Percentiles rank a stretch among this genome's conserved stretches.
These are phyloP conservation scores for Neurospora sp. DNA, from an alignment of 495 filamentous ascomycete species.

Conservation along the genomic window DNA sequence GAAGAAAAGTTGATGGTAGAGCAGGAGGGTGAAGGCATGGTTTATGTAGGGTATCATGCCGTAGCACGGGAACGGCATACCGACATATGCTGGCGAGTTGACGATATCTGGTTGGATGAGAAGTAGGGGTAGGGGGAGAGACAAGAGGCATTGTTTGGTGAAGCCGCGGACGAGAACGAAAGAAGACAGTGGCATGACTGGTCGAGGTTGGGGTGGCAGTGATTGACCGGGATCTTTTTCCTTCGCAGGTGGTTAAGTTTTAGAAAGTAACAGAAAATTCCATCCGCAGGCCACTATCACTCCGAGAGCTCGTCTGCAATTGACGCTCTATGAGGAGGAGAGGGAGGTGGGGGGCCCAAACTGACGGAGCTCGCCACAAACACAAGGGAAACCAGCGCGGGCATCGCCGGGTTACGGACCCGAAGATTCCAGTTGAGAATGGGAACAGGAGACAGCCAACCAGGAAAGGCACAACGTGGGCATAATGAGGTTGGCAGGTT, in stretches of 20 bases:
- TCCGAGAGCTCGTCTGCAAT: no score
- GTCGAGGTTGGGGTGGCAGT: no score
- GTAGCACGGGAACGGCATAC: neutral
- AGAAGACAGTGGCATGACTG: neutral
- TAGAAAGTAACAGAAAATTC: no score
- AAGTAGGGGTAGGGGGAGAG: neutral
- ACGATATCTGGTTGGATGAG: neutral
- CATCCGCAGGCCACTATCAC: no score
- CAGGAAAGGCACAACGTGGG: neutral
- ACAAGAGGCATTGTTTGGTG: neutral
- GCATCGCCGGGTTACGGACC: neutral
- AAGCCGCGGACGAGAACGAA: neutral
- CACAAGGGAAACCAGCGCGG: neutral
- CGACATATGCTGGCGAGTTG: neutral
- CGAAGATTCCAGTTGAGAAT: neutral
- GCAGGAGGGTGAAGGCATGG: neutral
- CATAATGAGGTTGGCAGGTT: neutral
- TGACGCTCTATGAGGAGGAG: no score
- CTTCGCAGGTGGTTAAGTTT: no score
- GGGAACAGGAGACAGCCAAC: neutral
- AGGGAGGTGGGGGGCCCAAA: no score
- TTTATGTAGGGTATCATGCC: neutral
- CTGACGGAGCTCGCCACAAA: neutral
- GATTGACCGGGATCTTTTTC: no score
- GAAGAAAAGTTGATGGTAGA: neutral